Base-by-base conservation (phyloP, 2,329 filamentous ascomycete species). In the Trichoderma pleuroti region DNA sequence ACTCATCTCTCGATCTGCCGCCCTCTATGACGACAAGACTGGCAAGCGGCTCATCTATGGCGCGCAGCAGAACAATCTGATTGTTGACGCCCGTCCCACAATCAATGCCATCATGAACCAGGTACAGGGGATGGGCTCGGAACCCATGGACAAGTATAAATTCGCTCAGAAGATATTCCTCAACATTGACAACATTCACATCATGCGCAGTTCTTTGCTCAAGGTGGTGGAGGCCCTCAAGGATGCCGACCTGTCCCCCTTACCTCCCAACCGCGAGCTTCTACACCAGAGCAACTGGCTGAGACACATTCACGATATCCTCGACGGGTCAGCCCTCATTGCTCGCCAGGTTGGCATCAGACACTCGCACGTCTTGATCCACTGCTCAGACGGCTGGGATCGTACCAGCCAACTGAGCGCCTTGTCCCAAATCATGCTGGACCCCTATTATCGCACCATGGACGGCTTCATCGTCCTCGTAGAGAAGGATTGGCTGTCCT, bases 341-440 rank as follows among this genome's bases (percentile, higher is more conserved):
- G 92, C 94, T 34, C 87, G 92, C 36, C 93, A 96, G 76, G 91
- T 99, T 39, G 96, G 94, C 34, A 90, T 98, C 71, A 92, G 93
- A 74, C 95, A 98, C 77, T 97, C 94, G 1, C 94, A 99, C 79
- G 95, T 97, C 12, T 84, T 99, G 59, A 97, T 99, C 62, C 96
- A 99, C 81, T 99, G 96, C 81, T 98, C 96, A 2, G 96, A 99
- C 81, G 96, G 96, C 5, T 99, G 96, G 96, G 96, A 99, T 81
- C 91, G 96, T 64, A 99, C 96, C 9, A 95, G 94, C 76, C 96
- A 99, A 82, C 86, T 99, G 65, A 97, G 94, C 76, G 94, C 94
- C 5, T 83, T 99, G 70, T 91, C 94, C 70, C 94, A 99, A 81
- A 86, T 99, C 49, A 95, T 97, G 84, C 87, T 99, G 10, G 96